Evolutionary conservation across 225 moss, liverwort and hornwort genomes (phyloP).

Genomic region (Marchantia polymorpha): DNA sequence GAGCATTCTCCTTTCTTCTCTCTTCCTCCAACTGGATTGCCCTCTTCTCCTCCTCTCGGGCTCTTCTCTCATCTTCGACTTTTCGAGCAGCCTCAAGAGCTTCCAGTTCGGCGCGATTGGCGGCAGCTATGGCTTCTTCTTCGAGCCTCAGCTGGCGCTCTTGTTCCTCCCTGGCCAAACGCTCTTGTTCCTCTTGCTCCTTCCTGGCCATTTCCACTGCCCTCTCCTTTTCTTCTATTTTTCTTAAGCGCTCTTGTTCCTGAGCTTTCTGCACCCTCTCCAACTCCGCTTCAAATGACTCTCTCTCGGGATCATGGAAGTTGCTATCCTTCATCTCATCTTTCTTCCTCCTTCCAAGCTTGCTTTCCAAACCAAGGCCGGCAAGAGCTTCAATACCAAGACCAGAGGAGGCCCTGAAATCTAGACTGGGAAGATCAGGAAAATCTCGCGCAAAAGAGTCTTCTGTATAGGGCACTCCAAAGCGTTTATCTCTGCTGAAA

Average conservation of each 20-base stretch:
- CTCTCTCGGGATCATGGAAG: conserved; percentile 87
- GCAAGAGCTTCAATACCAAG: conserved; percentile 69
- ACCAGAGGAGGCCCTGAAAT: conserved; percentile 68
- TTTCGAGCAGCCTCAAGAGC: conserved; percentile 75
- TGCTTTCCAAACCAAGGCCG: conserved; percentile 44
- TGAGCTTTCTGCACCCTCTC: conserved; percentile 94
- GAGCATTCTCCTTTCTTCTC: conserved; percentile 88
- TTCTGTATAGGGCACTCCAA: conserved; percentile 66
- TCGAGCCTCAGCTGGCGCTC: conserved; percentile 86
- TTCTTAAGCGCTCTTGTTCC: conserved; percentile 84
- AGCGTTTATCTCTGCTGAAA: conserved; percentile 69
- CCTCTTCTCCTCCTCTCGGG: conserved; percentile 86
- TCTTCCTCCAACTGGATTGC: conserved; percentile 78
- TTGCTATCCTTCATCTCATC: conserved; percentile 74
- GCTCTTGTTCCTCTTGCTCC: conserved; percentile 90
- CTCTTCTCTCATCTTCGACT: conserved; percentile 81
- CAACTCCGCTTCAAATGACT: conserved; percentile 95
- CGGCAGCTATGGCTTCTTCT: conserved; percentile 82
- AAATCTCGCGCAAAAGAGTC: conserved; percentile 67
- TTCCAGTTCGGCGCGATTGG: conserved; percentile 66
- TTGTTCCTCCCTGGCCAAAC: conserved; percentile 74
- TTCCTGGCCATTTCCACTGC: conserved; percentile 90
- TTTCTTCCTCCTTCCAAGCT: conserved; percentile 64
- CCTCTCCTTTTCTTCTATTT: conserved; percentile 91
- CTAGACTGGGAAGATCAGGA: conserved; percentile 81